phyloP scores from a whole-genome alignment of 148 eudicot species.

The Pouteria glomerata region DNA sequence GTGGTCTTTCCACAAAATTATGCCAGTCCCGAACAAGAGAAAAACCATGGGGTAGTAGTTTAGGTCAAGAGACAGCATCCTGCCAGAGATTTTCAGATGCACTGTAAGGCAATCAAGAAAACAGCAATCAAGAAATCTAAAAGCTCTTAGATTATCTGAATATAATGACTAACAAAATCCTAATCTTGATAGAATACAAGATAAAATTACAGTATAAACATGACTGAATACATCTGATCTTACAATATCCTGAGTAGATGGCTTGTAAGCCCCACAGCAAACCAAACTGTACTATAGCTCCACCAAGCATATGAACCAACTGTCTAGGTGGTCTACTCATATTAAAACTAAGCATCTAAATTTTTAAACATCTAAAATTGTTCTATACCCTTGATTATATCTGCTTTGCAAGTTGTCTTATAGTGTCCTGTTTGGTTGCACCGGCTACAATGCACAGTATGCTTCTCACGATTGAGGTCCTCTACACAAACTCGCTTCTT shows the following conservation, averaged over 20 bases:
- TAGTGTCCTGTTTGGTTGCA: conserved; percentile 67
- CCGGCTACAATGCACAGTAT: conserved; percentile 54
- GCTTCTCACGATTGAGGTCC: conserved; percentile 45
- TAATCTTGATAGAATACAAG: not conserved
- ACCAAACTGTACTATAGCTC: not conserved
- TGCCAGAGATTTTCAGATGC: too few species aligned
- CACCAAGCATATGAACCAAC: not conserved
- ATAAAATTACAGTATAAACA: not conserved
- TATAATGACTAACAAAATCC: not conserved
- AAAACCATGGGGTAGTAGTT: too few species aligned
- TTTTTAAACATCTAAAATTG: conserved; percentile 12
- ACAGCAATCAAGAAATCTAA: too few species aligned
- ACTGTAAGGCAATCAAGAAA: too few species aligned
- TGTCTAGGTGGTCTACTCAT: too few species aligned
- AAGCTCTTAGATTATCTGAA: too few species aligned
- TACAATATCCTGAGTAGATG: not conserved
- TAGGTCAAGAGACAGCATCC: too few species aligned
- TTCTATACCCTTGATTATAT: not conserved
- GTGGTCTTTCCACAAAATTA: too few species aligned
- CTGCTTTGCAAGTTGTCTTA: conserved; percentile 28
- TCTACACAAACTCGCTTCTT: conserved; percentile 45
- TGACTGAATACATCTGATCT: not conserved
- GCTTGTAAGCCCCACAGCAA: not conserved
- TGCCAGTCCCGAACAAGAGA: too few species aligned
- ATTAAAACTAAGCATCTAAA: too few species aligned